phyloP scores from a whole-genome alignment of 2,329 filamentous ascomycete genomes.

The Colletotrichum sublineola region DNA sequence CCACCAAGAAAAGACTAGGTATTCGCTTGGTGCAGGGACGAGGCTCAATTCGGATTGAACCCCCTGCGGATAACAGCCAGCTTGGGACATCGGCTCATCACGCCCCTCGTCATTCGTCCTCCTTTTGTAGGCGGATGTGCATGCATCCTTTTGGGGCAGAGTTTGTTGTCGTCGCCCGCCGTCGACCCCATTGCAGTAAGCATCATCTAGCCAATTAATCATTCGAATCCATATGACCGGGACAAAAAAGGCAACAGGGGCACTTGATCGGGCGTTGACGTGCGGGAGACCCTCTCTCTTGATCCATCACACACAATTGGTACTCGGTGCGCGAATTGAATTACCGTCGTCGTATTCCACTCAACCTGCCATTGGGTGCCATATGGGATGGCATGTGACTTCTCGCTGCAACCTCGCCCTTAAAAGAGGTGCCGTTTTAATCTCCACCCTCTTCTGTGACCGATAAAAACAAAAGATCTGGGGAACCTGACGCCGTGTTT shows the following conservation, averaged over 20 bases:
- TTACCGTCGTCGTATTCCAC: constrained; percentile 12
- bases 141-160: constrained; percentile 11
- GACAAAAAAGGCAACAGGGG: constrained; percentile 4
- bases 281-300: constrained; percentile 9
- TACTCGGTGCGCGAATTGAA: background rate
- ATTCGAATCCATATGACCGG: background rate
- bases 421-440: background rate
- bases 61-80: constrained; percentile 30
- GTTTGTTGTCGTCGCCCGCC: constrained; percentile 7
- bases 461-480: background rate
- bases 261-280: background rate
- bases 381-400: constrained; percentile 26
- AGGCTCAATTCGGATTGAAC: constrained; percentile 35
- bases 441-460: no score
- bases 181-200: constrained; percentile 13
- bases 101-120: constrained; percentile 1
- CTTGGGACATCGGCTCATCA: constrained; percentile 20
- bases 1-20: constrained; percentile 20
- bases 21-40: constrained; percentile 38
- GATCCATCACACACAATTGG: background rate
- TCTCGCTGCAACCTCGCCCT: constrained; percentile 19
- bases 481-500: constrained; percentile 23
- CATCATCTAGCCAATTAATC: constrained; percentile 7
- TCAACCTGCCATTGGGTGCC: constrained; percentile 19
- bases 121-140: constrained; percentile 4